A percentile compares a stretch with the other conserved stretches of the same genome.
Conservation (phyloP, 371 early-diverging fungal species). For the Circinella minor region DNA sequence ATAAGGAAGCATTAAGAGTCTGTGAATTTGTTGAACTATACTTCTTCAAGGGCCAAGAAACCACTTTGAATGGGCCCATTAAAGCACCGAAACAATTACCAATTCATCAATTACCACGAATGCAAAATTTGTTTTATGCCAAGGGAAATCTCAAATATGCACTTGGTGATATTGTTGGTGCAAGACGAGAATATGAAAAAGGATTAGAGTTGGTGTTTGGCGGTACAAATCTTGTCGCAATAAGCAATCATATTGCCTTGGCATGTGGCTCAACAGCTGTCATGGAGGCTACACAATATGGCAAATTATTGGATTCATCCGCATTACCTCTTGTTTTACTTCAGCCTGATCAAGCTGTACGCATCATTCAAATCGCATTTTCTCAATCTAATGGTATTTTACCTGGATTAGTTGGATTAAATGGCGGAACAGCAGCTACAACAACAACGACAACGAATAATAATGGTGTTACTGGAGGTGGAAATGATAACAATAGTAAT, state of each 20-base stretch:
- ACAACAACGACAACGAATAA: not conserved
- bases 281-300: slow-evolving; percentile 25
- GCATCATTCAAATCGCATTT: slow-evolving; percentile 63
- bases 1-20: slow-evolving; percentile 78
- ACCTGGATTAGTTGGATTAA: slow-evolving; percentile 55
- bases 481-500: no score
- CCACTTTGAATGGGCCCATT: slow-evolving; percentile 14
- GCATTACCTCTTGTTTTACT: slow-evolving; percentile 62
- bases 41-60: slow-evolving; percentile 42
- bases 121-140: slow-evolving; percentile 82
- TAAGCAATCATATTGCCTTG: slow-evolving; percentile 53
- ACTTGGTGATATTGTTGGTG: slow-evolving; percentile 73
- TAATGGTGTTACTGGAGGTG: slow-evolving; percentile 7
- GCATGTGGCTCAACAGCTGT: slow-evolving; percentile 40
- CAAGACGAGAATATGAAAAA: slow-evolving; percentile 80
- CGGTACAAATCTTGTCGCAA: slow-evolving; percentile 61
- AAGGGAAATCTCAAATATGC: slow-evolving; percentile 85
- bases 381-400: slow-evolving; percentile 66
- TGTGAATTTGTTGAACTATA: slow-evolving; percentile 81
- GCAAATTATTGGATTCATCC: slow-evolving; percentile 26
- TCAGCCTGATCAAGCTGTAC: slow-evolving; percentile 69
- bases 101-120: slow-evolving; percentile 66
- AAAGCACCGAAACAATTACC: slow-evolving; percentile 46
- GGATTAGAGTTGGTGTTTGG: slow-evolving; percentile 80
- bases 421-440: not conserved